phyloP scores from a whole-genome alignment of 1,284 basidiomycete species.

The Trametes hirsuta region DNA sequence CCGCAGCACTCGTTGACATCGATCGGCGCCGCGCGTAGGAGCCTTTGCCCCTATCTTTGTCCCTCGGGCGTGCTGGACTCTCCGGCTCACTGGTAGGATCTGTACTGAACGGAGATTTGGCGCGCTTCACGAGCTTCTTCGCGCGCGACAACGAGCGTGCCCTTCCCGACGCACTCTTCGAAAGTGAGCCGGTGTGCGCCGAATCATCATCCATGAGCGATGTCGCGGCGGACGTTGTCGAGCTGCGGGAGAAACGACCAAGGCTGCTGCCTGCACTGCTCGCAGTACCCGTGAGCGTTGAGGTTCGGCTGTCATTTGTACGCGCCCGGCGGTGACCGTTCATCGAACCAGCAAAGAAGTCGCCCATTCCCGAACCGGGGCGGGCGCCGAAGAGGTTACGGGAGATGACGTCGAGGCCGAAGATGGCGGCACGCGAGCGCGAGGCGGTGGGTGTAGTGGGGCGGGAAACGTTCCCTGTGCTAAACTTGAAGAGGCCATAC shows the following conservation, averaged over 20 bases:
- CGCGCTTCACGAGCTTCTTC: conserved; percentile 57
- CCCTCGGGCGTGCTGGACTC: conserved; percentile 18
- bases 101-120: conserved; percentile 51
- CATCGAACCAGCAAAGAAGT: conserved; percentile 72
- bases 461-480: conserved; percentile 71
- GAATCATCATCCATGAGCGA: conserved; percentile 64
- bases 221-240: conserved; percentile 65
- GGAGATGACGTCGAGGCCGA: conserved; percentile 84
- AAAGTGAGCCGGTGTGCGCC: conserved; percentile 28
- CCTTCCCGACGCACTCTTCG: conserved; percentile 39
- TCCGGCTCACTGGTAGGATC: conserved; percentile 53
- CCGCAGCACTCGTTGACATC: conserved; percentile 41
- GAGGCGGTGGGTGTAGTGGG: conserved; percentile 80
- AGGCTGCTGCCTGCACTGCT: conserved; percentile 65
- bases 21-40: conserved; percentile 30
- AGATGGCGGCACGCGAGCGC: conserved; percentile 78
- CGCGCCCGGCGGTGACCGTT: conserved; percentile 65
- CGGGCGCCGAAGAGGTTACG: conserved; percentile 72
- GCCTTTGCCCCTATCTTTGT: conserved; percentile 6
- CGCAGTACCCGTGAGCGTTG: conserved; percentile 55
- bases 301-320: conserved; percentile 68
- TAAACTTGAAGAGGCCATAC: conserved; percentile 85
- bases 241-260: conserved; percentile 65
- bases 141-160: conserved; percentile 40
- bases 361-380: conserved; percentile 62